phyloP scores from a whole-genome alignment of 176 grass and related monocot species.

The Carex myosuroides region DNA sequence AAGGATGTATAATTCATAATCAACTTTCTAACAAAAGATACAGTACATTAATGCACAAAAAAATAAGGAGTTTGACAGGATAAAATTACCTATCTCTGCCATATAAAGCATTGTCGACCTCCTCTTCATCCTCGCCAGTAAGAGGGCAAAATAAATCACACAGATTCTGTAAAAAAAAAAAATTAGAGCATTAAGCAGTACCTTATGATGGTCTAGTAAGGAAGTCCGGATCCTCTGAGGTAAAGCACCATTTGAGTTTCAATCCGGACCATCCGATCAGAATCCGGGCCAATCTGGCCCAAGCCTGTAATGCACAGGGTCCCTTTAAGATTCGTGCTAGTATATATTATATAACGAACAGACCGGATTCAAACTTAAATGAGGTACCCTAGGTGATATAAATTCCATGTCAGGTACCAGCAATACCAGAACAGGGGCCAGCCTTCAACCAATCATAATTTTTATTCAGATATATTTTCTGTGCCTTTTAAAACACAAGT shows the following conservation, averaged over 20 bases:
- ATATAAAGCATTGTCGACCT: constrained; percentile 37
- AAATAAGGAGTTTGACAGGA: not conserved
- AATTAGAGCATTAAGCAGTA: not conserved
- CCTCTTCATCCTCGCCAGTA: constrained; percentile 49
- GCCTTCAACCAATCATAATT: not conserved
- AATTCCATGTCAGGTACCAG: not conserved
- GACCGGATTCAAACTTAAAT: no score
- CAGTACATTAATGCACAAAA: not conserved
- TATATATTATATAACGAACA: no score
- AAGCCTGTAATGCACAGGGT: no score
- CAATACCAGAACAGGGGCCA: not conserved
- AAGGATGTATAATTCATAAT: not conserved
- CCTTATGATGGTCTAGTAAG: not conserved
- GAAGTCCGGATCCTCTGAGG: no score
- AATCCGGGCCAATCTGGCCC: no score
- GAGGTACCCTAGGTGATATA: no score
- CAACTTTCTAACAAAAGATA: constrained; percentile 1
- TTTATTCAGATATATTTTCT: not conserved
- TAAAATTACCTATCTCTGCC: constrained; percentile 31
- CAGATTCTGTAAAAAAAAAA: constrained; percentile 44
- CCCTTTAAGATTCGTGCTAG: no score
- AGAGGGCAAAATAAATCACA: constrained; percentile 43
- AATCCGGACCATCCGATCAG: no score
- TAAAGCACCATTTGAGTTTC: no score
- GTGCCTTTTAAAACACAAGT: not conserved